phyloP scores from a whole-genome alignment of 2,329 filamentous ascomycete genomes.

The Diaporthe ampelina region DNA sequence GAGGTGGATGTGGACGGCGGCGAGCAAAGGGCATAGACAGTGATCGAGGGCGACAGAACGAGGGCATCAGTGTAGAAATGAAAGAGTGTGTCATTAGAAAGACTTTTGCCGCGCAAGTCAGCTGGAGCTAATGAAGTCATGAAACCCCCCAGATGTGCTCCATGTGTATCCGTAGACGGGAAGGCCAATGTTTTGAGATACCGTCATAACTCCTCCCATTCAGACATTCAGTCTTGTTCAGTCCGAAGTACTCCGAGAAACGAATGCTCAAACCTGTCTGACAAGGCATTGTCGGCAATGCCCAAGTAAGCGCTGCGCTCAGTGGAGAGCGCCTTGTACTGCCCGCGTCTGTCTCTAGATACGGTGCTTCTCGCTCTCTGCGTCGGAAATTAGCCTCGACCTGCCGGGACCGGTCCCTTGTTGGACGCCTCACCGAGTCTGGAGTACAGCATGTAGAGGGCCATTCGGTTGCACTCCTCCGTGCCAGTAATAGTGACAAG shows the following conservation, averaged over 20 bases:
- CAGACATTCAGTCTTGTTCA: slow-evolving; percentile 30
- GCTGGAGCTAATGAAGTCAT: slow-evolving; percentile 38
- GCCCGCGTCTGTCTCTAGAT: slow-evolving; percentile 59
- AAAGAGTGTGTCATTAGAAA: slow-evolving; percentile 42
- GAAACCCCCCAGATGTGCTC: slow-evolving; percentile 30
- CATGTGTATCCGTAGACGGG: slow-evolving; percentile 25
- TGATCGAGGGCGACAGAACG: slow-evolving; percentile 22
- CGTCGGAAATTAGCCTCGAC: slow-evolving; percentile 41
- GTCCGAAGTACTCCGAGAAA: slow-evolving; percentile 34
- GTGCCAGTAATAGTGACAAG: slow-evolving; percentile 98
- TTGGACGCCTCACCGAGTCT: slow-evolving; percentile 80
- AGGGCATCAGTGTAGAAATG: slow-evolving; percentile 37
- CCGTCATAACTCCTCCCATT: slow-evolving; percentile 39
- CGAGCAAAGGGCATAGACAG: slow-evolving; percentile 21
- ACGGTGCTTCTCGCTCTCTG: slow-evolving; percentile 84
- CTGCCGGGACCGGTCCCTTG: slow-evolving; percentile 41
- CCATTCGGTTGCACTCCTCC: slow-evolving; percentile 99
- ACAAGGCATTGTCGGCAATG: slow-evolving; percentile 15
- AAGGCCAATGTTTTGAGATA: slow-evolving; percentile 31
- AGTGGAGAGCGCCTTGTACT: background rate
- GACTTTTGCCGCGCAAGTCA: slow-evolving; percentile 29
- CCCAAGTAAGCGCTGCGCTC: slow-evolving; percentile 1
- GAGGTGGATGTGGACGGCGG: slow-evolving; percentile 17
- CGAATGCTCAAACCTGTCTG: slow-evolving; percentile 39
- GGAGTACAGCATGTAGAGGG: slow-evolving; percentile 99